A percentile compares a stretch with the other conserved stretches of the same genome.
Evolutionary conservation across 2,329 filamentous ascomycete genomes (phyloP).

Genomic region (Aphanoascus verrucosus): DNA sequence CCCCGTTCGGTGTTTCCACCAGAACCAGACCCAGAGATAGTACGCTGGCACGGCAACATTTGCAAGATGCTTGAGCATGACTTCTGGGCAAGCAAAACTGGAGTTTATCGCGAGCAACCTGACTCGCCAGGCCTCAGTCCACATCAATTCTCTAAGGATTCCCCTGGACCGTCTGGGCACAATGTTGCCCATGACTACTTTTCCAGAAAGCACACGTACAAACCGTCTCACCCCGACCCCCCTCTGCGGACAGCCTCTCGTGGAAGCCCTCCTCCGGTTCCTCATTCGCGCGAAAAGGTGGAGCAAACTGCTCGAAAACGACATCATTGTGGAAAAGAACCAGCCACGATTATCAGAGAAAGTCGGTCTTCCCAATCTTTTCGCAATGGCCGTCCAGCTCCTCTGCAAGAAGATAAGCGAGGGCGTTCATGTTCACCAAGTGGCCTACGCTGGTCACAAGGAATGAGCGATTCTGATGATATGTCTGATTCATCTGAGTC

Average conservation of each 20-base stretch:
- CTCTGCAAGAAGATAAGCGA: background rate
- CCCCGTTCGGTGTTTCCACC: constrained; percentile 63
- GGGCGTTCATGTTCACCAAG: constrained; percentile 10
- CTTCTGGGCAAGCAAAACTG: constrained; percentile 33
- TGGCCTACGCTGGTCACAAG: background rate
- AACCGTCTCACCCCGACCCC: background rate
- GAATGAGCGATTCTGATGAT: background rate
- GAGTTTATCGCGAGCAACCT: constrained; percentile 24
- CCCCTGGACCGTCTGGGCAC: background rate
- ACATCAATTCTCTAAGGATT: constrained; percentile 11
- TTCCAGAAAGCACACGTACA: background rate
- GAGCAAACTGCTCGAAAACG: background rate
- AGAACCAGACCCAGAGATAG: constrained; percentile 65
- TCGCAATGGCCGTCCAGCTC: background rate
- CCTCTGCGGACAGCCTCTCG: background rate
- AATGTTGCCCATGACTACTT: background rate
- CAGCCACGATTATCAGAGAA: background rate
- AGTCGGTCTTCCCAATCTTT: constrained; percentile 9
- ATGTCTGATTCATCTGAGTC: background rate
- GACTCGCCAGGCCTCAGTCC: constrained; percentile 22
- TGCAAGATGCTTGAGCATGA: constrained; percentile 59
- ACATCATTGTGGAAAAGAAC: background rate
- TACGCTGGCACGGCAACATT: constrained; percentile 74
- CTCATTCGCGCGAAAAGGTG: background rate
- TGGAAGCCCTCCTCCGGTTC: background rate